Base-by-base conservation (phyloP, 768 basidiomycete genomes). In the Myochromella boudieri region DNA sequence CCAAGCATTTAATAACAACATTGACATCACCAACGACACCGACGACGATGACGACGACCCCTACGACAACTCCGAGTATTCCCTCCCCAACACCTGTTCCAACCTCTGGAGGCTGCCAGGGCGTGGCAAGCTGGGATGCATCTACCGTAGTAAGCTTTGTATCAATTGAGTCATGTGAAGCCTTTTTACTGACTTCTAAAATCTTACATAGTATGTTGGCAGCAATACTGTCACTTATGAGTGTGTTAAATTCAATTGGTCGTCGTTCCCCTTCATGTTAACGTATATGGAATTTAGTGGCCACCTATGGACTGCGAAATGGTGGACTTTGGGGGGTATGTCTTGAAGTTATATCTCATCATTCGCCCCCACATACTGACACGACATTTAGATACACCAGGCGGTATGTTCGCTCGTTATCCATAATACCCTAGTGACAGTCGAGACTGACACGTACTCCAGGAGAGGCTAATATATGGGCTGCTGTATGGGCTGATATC, bases 251-350 rank as follows among this genome's bases (percentile, higher is more conserved):
- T 7, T 44, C n/a, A n/a, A n/a, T 24, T 1, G 26, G 12, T 7
- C 11, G 17, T 21, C 18, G 4, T 12, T 11, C 6, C 1, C 12
- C 21, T 28, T 10, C 18, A 14, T 14, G 4, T 9, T 14, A 31
- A 22, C 5, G 27, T 17, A n/a, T 34, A 11, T 34, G 10, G 3
- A 12, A 2, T 11, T 2, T 12, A 51, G 49, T 10, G 46, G 50
- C 5, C 46, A 33, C 36, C 18, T 41, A 31, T 55, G 49, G 53
- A 48, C 53, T 20, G 53, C 53, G 3, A 37, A 39, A 14, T 55
- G 53, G 53, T 51, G 50, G 50, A 41, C 50, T 5, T n/a, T 31
- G 24, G 50, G 44, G 43, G 50, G 44, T 51, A 25, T 28, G 50
- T 46, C 18, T 15, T 15, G n/a, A 12, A 18, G 26, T 10, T 34